phyloP scores from a whole-genome alignment of 306 rosid genomes.

The Cajanus cajan region DNA sequence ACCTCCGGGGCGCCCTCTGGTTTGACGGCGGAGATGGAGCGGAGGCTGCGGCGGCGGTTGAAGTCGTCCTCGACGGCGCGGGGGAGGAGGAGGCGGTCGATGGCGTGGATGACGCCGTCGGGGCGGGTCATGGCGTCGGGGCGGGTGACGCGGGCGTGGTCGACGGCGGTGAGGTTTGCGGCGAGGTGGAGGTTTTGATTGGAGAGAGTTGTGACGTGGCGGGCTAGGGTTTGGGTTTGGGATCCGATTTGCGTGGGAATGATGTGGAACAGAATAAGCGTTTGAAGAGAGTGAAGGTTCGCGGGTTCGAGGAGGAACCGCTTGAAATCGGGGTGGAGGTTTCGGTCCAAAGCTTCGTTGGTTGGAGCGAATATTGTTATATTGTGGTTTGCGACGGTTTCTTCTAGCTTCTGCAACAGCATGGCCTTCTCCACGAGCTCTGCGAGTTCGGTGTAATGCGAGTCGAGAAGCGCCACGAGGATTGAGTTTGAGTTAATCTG shows the following conservation, averaged over 20 bases:
- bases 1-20: constrained; percentile 71
- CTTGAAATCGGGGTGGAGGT: constrained; percentile 65
- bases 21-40: constrained; percentile 63
- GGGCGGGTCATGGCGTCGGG: constrained; percentile 58
- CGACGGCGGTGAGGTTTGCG: constrained; percentile 37
- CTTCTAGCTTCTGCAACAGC: constrained; percentile 57
- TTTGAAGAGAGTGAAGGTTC: constrained; percentile 61
- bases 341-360: constrained; percentile 63
- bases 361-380: constrained; percentile 80
- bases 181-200: constrained; percentile 27
- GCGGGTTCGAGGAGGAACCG: constrained; percentile 70
- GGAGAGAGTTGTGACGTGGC: constrained; percentile 48
- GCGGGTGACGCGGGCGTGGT: constrained; percentile 32
- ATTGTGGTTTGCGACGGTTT: constrained; percentile 57
- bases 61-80: constrained; percentile 63
- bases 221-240: constrained; percentile 19
- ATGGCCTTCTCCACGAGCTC: constrained; percentile 72
- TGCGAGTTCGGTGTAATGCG: constrained; percentile 75
- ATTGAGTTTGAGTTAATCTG: constrained; percentile 79
- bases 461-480: constrained; percentile 78
- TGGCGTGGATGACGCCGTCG: constrained; percentile 77
- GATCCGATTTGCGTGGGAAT: constrained; percentile 52
- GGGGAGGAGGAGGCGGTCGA: constrained; percentile 57
- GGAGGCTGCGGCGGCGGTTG: constrained; percentile 70
- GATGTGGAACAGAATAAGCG: constrained; percentile 51